Conservation (phyloP, 108 stramenopile species). For the Skeletonema costatum region DNA sequence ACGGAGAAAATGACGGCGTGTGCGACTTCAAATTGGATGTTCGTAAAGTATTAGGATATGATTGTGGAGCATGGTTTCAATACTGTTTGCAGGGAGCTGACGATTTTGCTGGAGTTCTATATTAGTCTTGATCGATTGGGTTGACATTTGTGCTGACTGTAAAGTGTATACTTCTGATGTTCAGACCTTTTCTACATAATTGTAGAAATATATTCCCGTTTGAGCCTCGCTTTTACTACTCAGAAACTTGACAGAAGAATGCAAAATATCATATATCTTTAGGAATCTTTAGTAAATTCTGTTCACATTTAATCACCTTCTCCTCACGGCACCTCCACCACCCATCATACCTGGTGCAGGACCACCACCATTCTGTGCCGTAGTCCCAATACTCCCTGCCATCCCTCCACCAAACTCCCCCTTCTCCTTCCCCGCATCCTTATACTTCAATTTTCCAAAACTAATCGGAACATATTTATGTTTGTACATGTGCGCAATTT, state of each 20-base stretch:
- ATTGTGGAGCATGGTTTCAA: background rate
- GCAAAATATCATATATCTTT: too few species aligned
- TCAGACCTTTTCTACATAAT: too few species aligned
- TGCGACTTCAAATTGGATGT: background rate
- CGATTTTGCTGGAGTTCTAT: background rate
- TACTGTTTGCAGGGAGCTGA: background rate
- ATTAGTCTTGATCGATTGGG: too few species aligned
- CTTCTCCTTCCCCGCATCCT: constrained; percentile 82
- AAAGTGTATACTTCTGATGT: too few species aligned
- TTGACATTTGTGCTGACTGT: too few species aligned
- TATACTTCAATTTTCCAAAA: constrained; percentile 93
- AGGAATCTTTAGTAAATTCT: too few species aligned
- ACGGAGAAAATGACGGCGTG: background rate
- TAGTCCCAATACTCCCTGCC: constrained; percentile 47
- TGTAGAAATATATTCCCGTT: too few species aligned
- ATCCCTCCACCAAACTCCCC: constrained; percentile 82
- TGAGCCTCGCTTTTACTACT: too few species aligned
- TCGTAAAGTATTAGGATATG: background rate
- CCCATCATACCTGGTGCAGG: constrained; percentile 11
- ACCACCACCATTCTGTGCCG: background rate
- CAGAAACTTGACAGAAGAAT: too few species aligned
- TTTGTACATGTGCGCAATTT: constrained; percentile 99
- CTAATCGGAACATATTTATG: constrained; percentile 97
- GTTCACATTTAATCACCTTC: background rate
- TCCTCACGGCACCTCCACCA: background rate